These are phyloP conservation scores for Gaeumannomyces sp. DNA, from an alignment of 2,329 filamentous ascomycete genomes.

Conservation along the genomic window DNA sequence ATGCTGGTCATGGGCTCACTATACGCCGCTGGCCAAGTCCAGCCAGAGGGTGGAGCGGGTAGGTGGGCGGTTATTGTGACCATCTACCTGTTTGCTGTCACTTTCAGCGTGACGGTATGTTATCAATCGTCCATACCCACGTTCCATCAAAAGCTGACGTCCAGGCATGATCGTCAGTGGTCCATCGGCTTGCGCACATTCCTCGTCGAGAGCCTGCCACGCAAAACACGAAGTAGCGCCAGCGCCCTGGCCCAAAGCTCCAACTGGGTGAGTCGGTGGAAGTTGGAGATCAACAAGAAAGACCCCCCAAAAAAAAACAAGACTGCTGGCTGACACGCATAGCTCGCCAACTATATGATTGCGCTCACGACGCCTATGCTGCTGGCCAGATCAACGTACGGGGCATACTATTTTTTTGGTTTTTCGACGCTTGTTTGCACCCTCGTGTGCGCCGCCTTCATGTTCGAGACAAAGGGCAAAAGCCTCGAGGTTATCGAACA, in stretches of 20 bases:
- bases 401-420: constrained; percentile 40
- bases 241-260: constrained; percentile 47
- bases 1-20: constrained; percentile 49
- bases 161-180: constrained; percentile 27
- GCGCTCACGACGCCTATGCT: constrained; percentile 38
- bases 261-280: constrained; percentile 36
- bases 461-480: constrained; percentile 37
- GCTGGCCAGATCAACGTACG: constrained; percentile 31
- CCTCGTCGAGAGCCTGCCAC: constrained; percentile 49
- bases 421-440: constrained; percentile 31
- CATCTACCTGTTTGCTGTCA: constrained; percentile 43
- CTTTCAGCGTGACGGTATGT: constrained; percentile 31
- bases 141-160: too few relatives aligned
- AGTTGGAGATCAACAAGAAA: too few relatives aligned
- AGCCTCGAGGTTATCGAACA: constrained; percentile 35
- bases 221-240: constrained; percentile 46
- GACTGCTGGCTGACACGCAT: neutral
- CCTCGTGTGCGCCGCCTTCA: constrained; percentile 29
- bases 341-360: constrained; percentile 38
- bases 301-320: too few relatives aligned
- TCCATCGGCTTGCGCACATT: constrained; percentile 48
- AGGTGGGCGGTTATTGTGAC: constrained; percentile 45
- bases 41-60: constrained; percentile 29
- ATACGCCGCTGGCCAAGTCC: constrained; percentile 37
- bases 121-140: too few relatives aligned